Evolutionary conservation across 2,329 filamentous ascomycete species (phyloP).

Genomic region (Trichoderma lentiforme): DNA sequence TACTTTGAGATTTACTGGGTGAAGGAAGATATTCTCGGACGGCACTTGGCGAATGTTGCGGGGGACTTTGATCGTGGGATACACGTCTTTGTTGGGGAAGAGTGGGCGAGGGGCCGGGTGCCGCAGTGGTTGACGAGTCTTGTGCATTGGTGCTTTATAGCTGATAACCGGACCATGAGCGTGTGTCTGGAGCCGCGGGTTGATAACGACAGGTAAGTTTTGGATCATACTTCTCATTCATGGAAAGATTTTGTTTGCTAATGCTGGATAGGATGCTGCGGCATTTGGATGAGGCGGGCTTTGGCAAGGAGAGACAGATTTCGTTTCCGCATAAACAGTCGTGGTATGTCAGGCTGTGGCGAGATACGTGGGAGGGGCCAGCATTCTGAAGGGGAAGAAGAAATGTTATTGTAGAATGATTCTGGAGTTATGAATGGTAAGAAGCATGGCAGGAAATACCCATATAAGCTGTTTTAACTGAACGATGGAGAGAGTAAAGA

Average conservation of each 20-base stretch:
- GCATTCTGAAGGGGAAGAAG: slow-evolving; percentile 40
- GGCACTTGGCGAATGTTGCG: slow-evolving; percentile 61
- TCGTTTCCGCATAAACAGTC: slow-evolving; percentile 90
- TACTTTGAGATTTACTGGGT: slow-evolving; percentile 99
- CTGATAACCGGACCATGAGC: slow-evolving; percentile 76
- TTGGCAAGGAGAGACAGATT: slow-evolving; percentile 82
- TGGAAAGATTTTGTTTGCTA: neutral
- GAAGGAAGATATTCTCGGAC: slow-evolving; percentile 80
- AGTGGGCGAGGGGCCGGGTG: slow-evolving; percentile 84
- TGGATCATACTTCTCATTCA: neutral
- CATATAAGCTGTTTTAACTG: neutral
- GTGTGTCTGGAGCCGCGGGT: slow-evolving; percentile 86
- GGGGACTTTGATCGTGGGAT: slow-evolving; percentile 84
- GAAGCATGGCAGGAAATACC: slow-evolving; percentile 1
- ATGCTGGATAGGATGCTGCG: slow-evolving; percentile 28
- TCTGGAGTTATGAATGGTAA: neutral
- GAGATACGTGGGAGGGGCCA: slow-evolving; percentile 78
- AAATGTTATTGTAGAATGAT: neutral
- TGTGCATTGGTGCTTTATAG: slow-evolving; percentile 79
- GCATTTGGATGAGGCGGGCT: slow-evolving; percentile 73
- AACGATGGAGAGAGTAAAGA: neutral
- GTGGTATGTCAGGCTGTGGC: slow-evolving; percentile 74
- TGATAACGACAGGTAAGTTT: slow-evolving; percentile 77
- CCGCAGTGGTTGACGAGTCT: slow-evolving; percentile 78
- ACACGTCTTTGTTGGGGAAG: slow-evolving; percentile 85